Percentiles rank a stretch among this genome's conserved stretches.
Conservation (phyloP, 768 basidiomycete genomes). For the Panus rudis region DNA sequence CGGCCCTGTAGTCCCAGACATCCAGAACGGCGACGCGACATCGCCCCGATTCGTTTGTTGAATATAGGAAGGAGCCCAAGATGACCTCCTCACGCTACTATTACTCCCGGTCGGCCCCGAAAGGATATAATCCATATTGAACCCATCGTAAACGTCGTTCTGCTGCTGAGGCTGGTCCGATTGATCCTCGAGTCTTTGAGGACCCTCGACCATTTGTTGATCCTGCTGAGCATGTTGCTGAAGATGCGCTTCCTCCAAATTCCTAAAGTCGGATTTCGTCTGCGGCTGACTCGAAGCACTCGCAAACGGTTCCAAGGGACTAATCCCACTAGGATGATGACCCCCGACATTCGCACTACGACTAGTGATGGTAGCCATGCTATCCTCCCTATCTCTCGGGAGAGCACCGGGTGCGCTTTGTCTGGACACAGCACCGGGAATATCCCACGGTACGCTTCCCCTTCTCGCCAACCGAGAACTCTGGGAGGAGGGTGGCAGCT, state of each 20-base stretch:
- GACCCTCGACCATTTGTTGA: constrained; percentile 15
- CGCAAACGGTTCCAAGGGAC: constrained; percentile 8
- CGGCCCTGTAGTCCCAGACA: constrained; percentile 9
- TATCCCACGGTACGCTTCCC: constrained; percentile 57
- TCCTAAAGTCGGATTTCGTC: constrained; percentile 50
- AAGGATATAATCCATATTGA: constrained; percentile 42
- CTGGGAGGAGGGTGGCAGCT: constrained; percentile 1
- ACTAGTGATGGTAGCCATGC: constrained; percentile 41
- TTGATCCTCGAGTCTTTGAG: constrained; percentile 10
- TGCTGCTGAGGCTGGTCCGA: constrained; percentile 3
- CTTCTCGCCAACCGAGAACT: constrained; percentile 27
- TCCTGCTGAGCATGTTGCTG: no score
- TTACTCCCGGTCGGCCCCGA: no score
- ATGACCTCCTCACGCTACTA: constrained; percentile 21
- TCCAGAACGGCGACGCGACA: not conserved
- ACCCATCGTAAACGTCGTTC: constrained; percentile 27
- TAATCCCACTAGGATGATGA: no score
- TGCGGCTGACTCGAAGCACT: constrained; percentile 46
- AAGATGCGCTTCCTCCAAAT: constrained; percentile 40
- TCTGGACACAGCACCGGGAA: constrained; percentile 32
- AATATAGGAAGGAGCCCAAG: constrained; percentile 20
- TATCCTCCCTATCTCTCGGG: constrained; percentile 47
- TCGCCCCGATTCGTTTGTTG: not conserved
- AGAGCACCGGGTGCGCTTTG: constrained; percentile 7
- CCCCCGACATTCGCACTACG: constrained; percentile 51